These are phyloP conservation scores for Myrica gale DNA, from an alignment of 306 rosid species.

Conservation along the genomic window DNA sequence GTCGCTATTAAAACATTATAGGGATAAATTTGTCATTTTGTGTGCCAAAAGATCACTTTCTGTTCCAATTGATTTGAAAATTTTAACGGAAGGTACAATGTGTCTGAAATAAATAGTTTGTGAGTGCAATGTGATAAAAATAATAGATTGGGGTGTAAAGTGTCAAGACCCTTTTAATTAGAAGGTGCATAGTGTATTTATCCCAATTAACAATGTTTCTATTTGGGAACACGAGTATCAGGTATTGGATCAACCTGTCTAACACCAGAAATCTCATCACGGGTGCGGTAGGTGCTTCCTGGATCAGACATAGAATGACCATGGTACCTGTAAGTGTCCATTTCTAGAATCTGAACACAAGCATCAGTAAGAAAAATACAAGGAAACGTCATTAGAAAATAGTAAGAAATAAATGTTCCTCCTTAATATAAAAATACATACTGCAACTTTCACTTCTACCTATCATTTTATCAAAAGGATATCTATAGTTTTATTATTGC, in stretches of 20 bases:
- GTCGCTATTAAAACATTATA: too few relatives aligned
- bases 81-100: too few relatives aligned
- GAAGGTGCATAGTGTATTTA: too few relatives aligned
- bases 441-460: slow-evolving; percentile 12
- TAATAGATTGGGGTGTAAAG: too few relatives aligned
- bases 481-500: not conserved
- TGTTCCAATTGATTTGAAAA: too few relatives aligned
- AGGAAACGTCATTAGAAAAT: slow-evolving; percentile 1
- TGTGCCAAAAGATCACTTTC: too few relatives aligned
- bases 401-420: slow-evolving; percentile 5
- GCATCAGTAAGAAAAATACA: slow-evolving; percentile 25
- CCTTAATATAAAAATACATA: not conserved
- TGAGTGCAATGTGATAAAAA: too few relatives aligned
- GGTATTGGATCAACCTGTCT: slow-evolving; percentile 64
- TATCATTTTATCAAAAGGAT: not conserved
- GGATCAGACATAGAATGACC: slow-evolving; percentile 99
- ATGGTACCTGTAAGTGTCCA: slow-evolving; percentile 98
- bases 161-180: too few relatives aligned
- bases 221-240: not conserved
- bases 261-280: slow-evolving; percentile 94
- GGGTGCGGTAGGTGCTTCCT: slow-evolving; percentile 96
- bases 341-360: slow-evolving; percentile 80
- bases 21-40: too few relatives aligned
- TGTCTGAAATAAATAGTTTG: too few relatives aligned
- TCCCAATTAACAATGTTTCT: not conserved